Percentiles rank a stretch among this genome's conserved stretches.
Evolutionary conservation across 2,329 filamentous ascomycete genomes (phyloP).

Genomic region (Nemania sp.): DNA sequence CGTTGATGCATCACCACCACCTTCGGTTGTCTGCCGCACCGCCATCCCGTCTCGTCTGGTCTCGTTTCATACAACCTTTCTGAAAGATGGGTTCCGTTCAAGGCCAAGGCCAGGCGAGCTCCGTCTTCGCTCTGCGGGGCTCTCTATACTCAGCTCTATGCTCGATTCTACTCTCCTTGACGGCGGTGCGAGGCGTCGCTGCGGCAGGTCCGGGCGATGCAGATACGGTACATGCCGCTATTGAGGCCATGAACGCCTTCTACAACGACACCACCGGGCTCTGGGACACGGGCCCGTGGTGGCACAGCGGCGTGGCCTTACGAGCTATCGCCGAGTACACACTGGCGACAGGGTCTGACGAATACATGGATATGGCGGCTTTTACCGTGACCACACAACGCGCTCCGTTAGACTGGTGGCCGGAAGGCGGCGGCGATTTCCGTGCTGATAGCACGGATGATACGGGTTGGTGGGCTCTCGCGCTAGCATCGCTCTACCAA

Average conservation of each 20-base stretch:
- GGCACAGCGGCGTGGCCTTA: conserved; percentile 44
- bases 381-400: conserved; percentile 42
- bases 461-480: conserved; percentile 57
- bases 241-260: conserved; percentile 42
- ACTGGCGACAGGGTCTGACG: conserved; percentile 34
- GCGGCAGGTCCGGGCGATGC: conserved; percentile 15
- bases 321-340: conserved; percentile 44
- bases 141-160: conserved; percentile 4
- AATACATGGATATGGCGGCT: conserved; percentile 38
- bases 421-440: conserved; percentile 44
- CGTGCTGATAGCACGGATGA: conserved; percentile 48
- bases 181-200: background rate
- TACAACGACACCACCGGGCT: conserved; percentile 42
- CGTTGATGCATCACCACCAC: too few species aligned
- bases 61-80: too few species aligned
- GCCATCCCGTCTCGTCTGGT: too few species aligned
- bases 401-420: conserved; percentile 42
- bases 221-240: conserved; percentile 17
- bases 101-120: background rate
- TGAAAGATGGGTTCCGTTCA: background rate
- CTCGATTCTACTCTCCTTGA: background rate
- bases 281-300: conserved; percentile 45
- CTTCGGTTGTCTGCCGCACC: too few species aligned
- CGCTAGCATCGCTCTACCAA: conserved; percentile 52
- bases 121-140: background rate